A percentile compares a stretch with the other conserved stretches of the same genome.
Evolutionary conservation across 106 monocot species (phyloP).

Genomic region (Iris macrosiphon): DNA sequence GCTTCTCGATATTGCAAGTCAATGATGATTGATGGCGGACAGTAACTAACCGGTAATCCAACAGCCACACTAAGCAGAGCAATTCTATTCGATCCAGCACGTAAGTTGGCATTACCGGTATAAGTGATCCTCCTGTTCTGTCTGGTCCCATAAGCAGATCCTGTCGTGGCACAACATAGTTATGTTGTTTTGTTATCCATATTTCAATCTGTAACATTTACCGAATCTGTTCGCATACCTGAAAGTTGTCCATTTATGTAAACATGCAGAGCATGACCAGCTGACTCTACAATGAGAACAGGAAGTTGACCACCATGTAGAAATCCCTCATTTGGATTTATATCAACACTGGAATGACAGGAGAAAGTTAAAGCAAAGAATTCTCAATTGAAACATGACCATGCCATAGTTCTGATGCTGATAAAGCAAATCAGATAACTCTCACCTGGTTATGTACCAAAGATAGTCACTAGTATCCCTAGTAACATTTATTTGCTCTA

Average conservation of each 20-base stretch:
- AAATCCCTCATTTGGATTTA: constrained; percentile 66
- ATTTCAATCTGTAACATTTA: not conserved
- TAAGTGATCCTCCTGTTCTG: constrained; percentile 64
- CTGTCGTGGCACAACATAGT: constrained; percentile 23
- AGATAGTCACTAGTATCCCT: constrained; percentile 91
- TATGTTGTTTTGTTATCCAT: constrained; percentile 3
- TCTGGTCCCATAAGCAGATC: constrained; percentile 82
- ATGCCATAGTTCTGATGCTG: too few species aligned
- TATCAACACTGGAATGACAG: constrained; percentile 60
- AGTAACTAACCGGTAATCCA: constrained; percentile 71
- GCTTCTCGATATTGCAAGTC: too few species aligned
- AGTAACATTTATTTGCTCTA: constrained; percentile 97
- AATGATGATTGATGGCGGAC: too few species aligned
- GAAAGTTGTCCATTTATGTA: constrained; percentile 76
- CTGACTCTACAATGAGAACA: constrained; percentile 65
- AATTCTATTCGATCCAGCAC: constrained; percentile 84
- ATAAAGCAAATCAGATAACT: not conserved
- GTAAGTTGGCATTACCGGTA: constrained; percentile 60
- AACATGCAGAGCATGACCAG: constrained; percentile 93
- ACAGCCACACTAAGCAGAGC: constrained; percentile 89
- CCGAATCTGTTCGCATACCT: constrained; percentile 6
- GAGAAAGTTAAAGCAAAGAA: not conserved
- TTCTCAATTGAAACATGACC: too few species aligned
- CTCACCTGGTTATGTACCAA: constrained; percentile 94
- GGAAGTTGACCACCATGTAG: constrained; percentile 55